These are phyloP conservation scores for Xenoacremonium recifei DNA, from an alignment of 2,329 filamentous ascomycete genomes.

Conservation along the genomic window DNA sequence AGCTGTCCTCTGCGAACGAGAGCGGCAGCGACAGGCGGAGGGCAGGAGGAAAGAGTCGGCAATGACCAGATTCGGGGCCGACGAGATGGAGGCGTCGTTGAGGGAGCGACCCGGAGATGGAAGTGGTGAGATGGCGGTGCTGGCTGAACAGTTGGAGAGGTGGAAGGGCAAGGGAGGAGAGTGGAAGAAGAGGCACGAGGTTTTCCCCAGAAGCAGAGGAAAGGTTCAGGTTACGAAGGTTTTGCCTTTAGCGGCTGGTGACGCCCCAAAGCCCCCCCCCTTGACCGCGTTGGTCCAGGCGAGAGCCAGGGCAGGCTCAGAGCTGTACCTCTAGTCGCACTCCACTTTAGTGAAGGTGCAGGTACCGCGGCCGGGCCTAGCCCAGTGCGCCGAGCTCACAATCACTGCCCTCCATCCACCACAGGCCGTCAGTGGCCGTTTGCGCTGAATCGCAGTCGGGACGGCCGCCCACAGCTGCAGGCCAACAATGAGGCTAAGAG, in stretches of 20 bases:
- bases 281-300: slow-evolving; percentile 16
- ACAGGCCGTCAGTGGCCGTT: too few species aligned
- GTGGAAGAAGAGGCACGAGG: slow-evolving; percentile 32
- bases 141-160: slow-evolving; percentile 13
- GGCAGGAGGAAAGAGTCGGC: slow-evolving; percentile 28
- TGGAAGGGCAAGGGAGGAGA: slow-evolving; percentile 29
- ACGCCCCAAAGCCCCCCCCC: slow-evolving; percentile 19
- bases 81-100: slow-evolving; percentile 29
- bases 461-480: too few species aligned
- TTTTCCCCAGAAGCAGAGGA: slow-evolving; percentile 38
- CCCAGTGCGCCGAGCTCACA: too few species aligned
- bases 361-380: too few species aligned
- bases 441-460: too few species aligned
- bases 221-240: slow-evolving; percentile 36
- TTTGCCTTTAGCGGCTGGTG: slow-evolving; percentile 35
- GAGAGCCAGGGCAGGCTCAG: slow-evolving; percentile 4
- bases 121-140: slow-evolving; percentile 20
- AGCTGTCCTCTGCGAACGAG: slow-evolving; percentile 39
- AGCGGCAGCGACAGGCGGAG: slow-evolving; percentile 33
- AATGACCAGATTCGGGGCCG: slow-evolving; percentile 27
- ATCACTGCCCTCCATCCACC: too few species aligned
- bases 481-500: too few species aligned
- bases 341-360: too few species aligned
- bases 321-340: too few species aligned
- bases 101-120: slow-evolving; percentile 24